phyloP scores from a whole-genome alignment of 345 rosid genomes.

The Arabidopsis suecica region DNA sequence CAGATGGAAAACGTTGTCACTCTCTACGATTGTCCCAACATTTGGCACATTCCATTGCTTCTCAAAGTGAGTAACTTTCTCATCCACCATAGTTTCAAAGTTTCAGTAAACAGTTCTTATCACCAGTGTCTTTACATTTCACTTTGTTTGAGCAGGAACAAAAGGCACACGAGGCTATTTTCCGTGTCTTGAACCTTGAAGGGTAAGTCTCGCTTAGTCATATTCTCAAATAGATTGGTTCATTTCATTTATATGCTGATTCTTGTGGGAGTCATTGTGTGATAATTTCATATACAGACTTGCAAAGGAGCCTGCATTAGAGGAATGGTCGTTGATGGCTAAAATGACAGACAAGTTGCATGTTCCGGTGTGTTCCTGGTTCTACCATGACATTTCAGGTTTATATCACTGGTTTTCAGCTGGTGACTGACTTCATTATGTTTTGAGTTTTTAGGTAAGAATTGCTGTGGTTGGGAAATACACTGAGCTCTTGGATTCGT shows the following conservation, averaged over 20 bases:
- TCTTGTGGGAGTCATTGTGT: slow-evolving; percentile 13
- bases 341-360: slow-evolving; percentile 65
- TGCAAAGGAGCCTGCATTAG: slow-evolving; percentile 67
- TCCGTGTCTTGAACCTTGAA: slow-evolving; percentile 71
- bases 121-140: background rate
- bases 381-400: slow-evolving; percentile 10
- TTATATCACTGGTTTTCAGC: slow-evolving; percentile 14
- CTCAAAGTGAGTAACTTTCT: slow-evolving; percentile 64
- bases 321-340: slow-evolving; percentile 79
- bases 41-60: slow-evolving; percentile 96
- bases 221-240: background rate
- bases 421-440: slow-evolving; percentile 38
- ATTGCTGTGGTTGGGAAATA: slow-evolving; percentile 98
- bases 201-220: slow-evolving; percentile 55
- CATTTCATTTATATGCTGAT: slow-evolving; percentile 18
- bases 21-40: slow-evolving; percentile 89
- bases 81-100: background rate
- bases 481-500: slow-evolving; percentile 85
- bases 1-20: slow-evolving; percentile 82
- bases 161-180: slow-evolving; percentile 91
- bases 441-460: slow-evolving; percentile 62
- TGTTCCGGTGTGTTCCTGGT: slow-evolving; percentile 62
- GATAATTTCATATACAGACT: slow-evolving; percentile 51
- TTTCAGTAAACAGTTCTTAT: background rate
- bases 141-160: slow-evolving; percentile 69